Percentiles rank a stretch among this genome's conserved stretches.
These are phyloP conservation scores for Ampelocalamus luodianensis DNA, from an alignment of 176 grass and related monocot species.

Conservation along the genomic window DNA sequence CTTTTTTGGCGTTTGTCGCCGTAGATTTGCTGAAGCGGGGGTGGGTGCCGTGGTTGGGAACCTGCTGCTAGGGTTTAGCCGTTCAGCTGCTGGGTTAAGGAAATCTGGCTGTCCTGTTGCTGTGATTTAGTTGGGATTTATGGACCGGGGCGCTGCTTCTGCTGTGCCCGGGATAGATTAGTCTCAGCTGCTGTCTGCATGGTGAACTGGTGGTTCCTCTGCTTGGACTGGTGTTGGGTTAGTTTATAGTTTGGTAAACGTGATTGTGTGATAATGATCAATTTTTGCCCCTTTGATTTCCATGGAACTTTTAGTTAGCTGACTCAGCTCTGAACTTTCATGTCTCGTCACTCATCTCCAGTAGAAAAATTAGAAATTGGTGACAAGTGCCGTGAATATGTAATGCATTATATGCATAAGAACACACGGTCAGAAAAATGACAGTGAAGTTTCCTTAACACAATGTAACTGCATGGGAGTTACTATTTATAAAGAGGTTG, in stretches of 20 bases:
- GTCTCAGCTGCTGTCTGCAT: not conserved
- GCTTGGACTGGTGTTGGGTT: not conserved
- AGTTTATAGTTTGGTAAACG: not conserved
- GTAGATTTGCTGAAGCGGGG: not conserved
- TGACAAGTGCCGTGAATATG: not conserved
- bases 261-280: not conserved
- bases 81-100: not conserved
- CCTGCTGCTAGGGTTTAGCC: not conserved
- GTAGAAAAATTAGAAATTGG: not conserved
- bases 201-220: not conserved
- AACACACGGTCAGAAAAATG: not conserved
- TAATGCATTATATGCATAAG: not conserved
- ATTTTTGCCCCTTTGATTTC: not conserved
- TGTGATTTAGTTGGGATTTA: not conserved
- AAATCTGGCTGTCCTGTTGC: not conserved
- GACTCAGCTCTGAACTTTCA: too few species aligned
- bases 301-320: not conserved
- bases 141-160: not conserved
- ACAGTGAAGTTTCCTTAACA: not conserved
- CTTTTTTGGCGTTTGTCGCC: not conserved
- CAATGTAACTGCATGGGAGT: not conserved
- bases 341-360: not conserved
- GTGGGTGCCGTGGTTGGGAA: not conserved
- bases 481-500: not conserved
- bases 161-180: not conserved